Percentiles rank a stretch among this genome's conserved stretches.
phyloP scores from a whole-genome alignment of 2,329 filamentous ascomycete species.

The Monosporascus sp. region DNA sequence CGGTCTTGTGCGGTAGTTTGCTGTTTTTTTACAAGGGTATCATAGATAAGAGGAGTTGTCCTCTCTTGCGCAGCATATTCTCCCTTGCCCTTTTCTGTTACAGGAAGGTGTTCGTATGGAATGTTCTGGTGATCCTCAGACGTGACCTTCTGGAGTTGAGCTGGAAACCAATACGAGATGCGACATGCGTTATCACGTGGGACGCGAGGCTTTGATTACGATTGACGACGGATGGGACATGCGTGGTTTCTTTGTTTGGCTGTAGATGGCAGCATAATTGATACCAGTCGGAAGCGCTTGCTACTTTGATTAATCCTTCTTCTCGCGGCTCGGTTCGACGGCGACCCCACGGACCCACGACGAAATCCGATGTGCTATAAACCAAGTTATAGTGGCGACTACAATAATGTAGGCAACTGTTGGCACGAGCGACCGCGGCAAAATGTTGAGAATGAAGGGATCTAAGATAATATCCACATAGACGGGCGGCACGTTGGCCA shows the following conservation, averaged over 20 bases:
- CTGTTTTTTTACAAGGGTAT: slow-evolving; percentile 6
- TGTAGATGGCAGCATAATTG: slow-evolving; percentile 16
- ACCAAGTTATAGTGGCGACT: slow-evolving; percentile 48
- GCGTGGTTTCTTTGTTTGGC: slow-evolving; percentile 12
- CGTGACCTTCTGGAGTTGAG: background rate
- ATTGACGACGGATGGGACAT: slow-evolving; percentile 14
- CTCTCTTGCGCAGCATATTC: slow-evolving; percentile 12
- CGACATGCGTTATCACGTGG: slow-evolving; percentile 4
- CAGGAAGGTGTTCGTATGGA: background rate
- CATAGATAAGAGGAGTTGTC: slow-evolving; percentile 13
- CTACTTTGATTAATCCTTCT: slow-evolving; percentile 34
- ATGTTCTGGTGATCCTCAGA: background rate
- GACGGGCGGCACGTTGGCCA: slow-evolving; percentile 69
- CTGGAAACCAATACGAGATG: background rate
- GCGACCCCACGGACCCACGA: slow-evolving; percentile 25
- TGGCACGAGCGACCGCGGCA: slow-evolving; percentile 72
- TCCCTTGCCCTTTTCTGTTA: slow-evolving; percentile 3
- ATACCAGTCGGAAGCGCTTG: slow-evolving; percentile 3
- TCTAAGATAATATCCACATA: slow-evolving; percentile 80
- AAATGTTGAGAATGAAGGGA: slow-evolving; percentile 72
- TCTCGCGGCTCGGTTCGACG: slow-evolving; percentile 20
- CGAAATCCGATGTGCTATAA: slow-evolving; percentile 35
- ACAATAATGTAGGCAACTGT: slow-evolving; percentile 63
- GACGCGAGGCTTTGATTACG: slow-evolving; percentile 13
- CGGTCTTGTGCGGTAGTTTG: background rate